phyloP scores from a whole-genome alignment of 31 red algal species.

The Porphyra umbilicalis region DNA sequence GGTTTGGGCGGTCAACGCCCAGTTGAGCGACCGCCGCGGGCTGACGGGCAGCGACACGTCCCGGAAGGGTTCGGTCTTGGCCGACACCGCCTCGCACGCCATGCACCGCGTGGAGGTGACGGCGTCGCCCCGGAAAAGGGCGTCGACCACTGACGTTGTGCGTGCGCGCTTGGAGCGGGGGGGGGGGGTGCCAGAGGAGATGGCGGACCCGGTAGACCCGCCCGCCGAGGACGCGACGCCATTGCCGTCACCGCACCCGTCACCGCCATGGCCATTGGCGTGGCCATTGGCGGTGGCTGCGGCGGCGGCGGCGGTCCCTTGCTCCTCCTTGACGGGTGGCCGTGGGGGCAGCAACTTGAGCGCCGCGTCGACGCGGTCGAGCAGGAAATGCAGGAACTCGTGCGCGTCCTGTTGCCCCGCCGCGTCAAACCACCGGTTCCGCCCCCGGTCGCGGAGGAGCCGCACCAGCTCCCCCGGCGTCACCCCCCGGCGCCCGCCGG shows the following conservation, averaged over 20 bases:
- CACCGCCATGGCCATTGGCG: background rate
- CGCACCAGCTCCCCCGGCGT: constrained; percentile 32
- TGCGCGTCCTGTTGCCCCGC: constrained; percentile 84
- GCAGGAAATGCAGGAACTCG: constrained; percentile 82
- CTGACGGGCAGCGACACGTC: constrained; percentile 83
- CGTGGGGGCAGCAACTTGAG: background rate
- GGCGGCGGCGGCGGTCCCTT: background rate
- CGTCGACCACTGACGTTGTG: constrained; percentile 10
- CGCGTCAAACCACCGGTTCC: constrained; percentile 53
- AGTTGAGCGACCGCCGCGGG: constrained; percentile 35
- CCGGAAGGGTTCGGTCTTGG: constrained; percentile 56
- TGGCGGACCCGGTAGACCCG: too few relatives aligned
- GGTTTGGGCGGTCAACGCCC: constrained; percentile 58
- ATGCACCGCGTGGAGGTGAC: constrained; percentile 79
- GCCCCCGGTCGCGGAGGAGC: constrained; percentile 36
- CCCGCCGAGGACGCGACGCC: background rate
- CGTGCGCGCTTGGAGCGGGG: background rate
- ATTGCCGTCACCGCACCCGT: background rate
- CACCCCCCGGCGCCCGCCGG: constrained; percentile 6
- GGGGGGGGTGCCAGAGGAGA: background rate
- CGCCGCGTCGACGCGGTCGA: constrained; percentile 60
- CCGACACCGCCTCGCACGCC: constrained; percentile 48
- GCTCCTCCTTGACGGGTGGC: background rate
- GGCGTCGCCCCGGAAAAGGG: constrained; percentile 61
- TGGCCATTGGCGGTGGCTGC: background rate